Evolutionary conservation across 2,329 filamentous ascomycete genomes (phyloP).

Genomic region (Balansia obtecta): DNA sequence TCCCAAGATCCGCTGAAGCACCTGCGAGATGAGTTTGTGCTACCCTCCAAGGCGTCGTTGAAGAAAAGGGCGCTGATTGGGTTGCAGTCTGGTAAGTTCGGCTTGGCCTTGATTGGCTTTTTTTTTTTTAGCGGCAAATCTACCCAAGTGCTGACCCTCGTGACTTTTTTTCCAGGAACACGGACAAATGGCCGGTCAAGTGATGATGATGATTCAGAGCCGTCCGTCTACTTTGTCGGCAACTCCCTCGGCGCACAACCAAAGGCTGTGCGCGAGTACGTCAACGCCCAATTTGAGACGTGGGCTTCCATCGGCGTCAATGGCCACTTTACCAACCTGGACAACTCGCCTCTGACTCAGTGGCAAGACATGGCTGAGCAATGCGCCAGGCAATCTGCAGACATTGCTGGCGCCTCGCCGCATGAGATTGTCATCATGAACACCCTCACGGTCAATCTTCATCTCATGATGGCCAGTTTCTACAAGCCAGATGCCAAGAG

Average conservation of each 20-base stretch:
- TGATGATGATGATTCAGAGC: conserved; percentile 9
- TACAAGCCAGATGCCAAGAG: conserved; percentile 53
- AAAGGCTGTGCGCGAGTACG: conserved; percentile 48
- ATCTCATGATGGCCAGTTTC: conserved; percentile 74
- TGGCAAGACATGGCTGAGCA: conserved; percentile 74
- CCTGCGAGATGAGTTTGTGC: conserved; percentile 59
- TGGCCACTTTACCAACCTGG: conserved; percentile 64
- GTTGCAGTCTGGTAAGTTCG: conserved; percentile 25
- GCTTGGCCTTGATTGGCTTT: neutral
- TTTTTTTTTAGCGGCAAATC: no score
- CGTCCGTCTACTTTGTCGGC: conserved; percentile 68
- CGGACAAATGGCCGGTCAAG: conserved; percentile 15
- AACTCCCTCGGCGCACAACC: conserved; percentile 85
- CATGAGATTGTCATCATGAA: conserved; percentile 81
- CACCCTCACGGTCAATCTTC: conserved; percentile 69
- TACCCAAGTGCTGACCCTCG: neutral
- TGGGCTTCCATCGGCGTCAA: conserved; percentile 79
- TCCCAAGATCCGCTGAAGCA: conserved; percentile 44
- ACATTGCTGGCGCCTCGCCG: conserved; percentile 59
- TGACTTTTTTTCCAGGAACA: neutral
- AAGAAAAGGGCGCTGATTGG: conserved; percentile 47
- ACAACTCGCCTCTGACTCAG: conserved; percentile 52
- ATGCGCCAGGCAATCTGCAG: conserved; percentile 56
- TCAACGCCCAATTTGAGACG: conserved; percentile 63
- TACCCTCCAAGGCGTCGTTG: conserved; percentile 63